Conservation (phyloP, 1,284 basidiomycete species). For the Erythrobasidium hasegawianum region DNA sequence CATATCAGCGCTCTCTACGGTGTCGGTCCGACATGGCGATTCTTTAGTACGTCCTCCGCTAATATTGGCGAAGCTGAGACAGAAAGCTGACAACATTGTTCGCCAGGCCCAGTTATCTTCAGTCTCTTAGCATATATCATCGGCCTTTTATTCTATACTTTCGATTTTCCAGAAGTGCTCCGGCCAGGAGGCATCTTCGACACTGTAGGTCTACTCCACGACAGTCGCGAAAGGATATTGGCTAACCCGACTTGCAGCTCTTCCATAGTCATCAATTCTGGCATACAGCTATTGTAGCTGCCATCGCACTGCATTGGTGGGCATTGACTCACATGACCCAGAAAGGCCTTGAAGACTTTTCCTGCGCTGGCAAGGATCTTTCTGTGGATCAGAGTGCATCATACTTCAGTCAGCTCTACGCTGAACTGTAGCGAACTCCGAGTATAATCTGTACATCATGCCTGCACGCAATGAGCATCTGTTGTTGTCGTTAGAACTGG, state of each 20-base stretch:
- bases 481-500: no score
- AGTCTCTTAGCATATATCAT: conserved; percentile 11
- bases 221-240: conserved; percentile 72
- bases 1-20: conserved; percentile 64
- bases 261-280: conserved; percentile 67
- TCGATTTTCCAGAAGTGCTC: conserved; percentile 68
- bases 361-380: conserved; percentile 23
- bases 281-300: conserved; percentile 77
- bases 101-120: conserved; percentile 8
- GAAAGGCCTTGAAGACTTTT: conserved; percentile 18
- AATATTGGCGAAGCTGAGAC: no score
- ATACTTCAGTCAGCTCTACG: no score
- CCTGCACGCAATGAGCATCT: no score
- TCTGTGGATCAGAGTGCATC: conserved; percentile 15
- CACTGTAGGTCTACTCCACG: not conserved
- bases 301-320: conserved; percentile 51
- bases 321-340: conserved; percentile 54
- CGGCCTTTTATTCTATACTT: conserved; percentile 75
- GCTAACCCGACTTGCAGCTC: conserved; percentile 53
- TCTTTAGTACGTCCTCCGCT: conserved; percentile 67
- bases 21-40: conserved; percentile 55
- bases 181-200: conserved; percentile 33
- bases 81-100: not conserved
- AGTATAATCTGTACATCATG: no score
- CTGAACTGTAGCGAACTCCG: no score